Base-by-base conservation (phyloP, 257 asterid genomes). In the Solanum boliviense region DNA sequence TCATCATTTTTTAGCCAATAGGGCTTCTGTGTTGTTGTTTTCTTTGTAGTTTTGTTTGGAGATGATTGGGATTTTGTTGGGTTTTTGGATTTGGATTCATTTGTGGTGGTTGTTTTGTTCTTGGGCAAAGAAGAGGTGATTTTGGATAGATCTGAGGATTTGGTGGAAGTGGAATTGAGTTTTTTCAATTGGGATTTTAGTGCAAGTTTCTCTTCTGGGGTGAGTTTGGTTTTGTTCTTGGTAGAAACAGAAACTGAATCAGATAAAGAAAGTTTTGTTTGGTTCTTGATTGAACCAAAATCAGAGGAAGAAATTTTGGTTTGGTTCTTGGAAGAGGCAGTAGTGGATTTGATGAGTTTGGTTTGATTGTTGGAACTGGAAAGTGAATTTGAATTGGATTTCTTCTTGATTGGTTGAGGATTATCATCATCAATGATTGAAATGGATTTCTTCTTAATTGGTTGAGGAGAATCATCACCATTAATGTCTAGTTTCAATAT, bases 141-240 rank as follows among this genome's bases (percentile, higher is more conserved):
- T 87, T 92, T 94, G 18, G 92, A 91, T 86, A 93, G 89, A 84
- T 92, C 91, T 73, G 94, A 60, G 87, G 91, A 23, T 13, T 92
- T 93, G 34, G 13, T 39, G 27, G 98, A 91, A 67, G 96, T 94
- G 90, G 98, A 87, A 89, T 95, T 96, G 87, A 93, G 93, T 84
- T 94, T 96, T 91, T 93, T 93, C 92, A 92, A 4, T 85, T 90
- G 93, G 90, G 91, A 38, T 93, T 94, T 93, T 84, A 91, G 21
- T 84, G 79, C 9, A 75, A 88, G 65, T 13, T 84, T 88, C 78
- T 79, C 88, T 56, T 86, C 88, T 67, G 91, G 86, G 34, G 87
- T 82, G 91, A 82, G 87, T 41, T 89, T 92, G 87, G 92, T 91
- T 83, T 91, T 89, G 88, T 92, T 92, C 86, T 87, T 90, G 88